Evolutionary conservation across 2,329 filamentous ascomycete genomes (phyloP), one percentile per base, ranked within the genome.

Genomic region (Penicillium sp.): DNA sequence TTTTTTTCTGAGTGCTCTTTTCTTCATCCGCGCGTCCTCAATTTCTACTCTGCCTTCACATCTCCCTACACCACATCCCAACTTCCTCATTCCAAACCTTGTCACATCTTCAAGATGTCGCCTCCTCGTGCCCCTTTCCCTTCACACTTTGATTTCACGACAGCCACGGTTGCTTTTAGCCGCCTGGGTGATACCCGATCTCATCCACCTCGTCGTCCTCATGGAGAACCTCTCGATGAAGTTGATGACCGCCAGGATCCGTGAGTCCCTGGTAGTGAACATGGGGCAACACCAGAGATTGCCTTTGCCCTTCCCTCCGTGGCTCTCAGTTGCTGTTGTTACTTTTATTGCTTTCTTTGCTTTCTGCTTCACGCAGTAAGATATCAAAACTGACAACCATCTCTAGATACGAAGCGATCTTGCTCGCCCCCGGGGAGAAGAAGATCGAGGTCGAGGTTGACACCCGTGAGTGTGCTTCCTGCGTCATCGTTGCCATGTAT

Each of bases 371-470:
- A 36, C 13, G 12, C 11, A 24, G n/a, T n/a, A 3, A 28, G 29
- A 13, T 18, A 18, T 13, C 37, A 27, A 43, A 25, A 57, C 50
- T 47, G 18, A 49, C 24, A 37, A 35, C 37, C 34, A 8, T 32
- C 46, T 27, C 49, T 54, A 97, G 93, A 66, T 95, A 94, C 75
- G 93, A 97, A 77, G 82, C 94, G 42, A 97, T 96, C 74, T 74
- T 96, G 55, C 85, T 97, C 51, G 81, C 72, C 36, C 86, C 90
- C 42, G 90, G 85, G 53, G 89, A 98, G 79, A 93, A 91, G 77
- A 97, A 96, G 74, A 88, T 95, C 49, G 86, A 90, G 51, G 85
- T 90, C 72, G 85, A 87, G 65, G 79, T 88, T 5, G 93, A 95
- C 67, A 93, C 90, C 48, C 88, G 91, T 95, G 77, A 70, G 85